Conservation (phyloP, 2,329 filamentous ascomycete species). For the Graphiopsis chlorocephala region DNA sequence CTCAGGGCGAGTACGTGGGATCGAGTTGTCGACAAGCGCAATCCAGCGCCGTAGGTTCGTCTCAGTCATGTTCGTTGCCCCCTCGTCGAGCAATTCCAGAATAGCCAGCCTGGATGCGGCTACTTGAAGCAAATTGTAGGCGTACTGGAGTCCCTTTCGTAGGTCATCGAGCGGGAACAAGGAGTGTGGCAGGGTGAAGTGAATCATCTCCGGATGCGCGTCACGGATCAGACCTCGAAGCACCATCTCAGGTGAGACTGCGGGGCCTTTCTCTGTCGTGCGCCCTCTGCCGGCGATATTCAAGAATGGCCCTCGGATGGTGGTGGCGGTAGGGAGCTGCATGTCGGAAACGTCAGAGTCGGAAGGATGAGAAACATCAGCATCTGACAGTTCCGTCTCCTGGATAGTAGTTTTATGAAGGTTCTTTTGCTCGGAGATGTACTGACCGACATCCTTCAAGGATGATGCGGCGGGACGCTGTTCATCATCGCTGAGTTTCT, state of each 20-base stretch:
- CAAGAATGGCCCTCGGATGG: neutral
- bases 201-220: neutral
- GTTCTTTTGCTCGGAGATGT: neutral
- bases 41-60: neutral
- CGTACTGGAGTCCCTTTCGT: neutral
- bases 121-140: neutral
- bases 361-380: neutral
- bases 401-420: neutral
- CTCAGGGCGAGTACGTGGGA: neutral
- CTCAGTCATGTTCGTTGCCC: neutral
- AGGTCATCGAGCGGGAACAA: neutral
- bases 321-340: neutral
- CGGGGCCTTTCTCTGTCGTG: neutral
- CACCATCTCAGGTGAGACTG: neutral
- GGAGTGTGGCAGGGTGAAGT: conserved; percentile 5
- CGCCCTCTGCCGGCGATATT: neutral
- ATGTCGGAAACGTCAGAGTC: neutral
- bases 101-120: neutral
- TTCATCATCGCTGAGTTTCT: neutral
- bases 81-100: neutral
- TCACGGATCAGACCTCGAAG: conserved; percentile 8
- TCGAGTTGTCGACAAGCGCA: neutral
- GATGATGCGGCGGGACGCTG: neutral
- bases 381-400: neutral
- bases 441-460: neutral